Base-by-base conservation (phyloP, 2,329 filamentous ascomycete genomes). In the Ophiostoma angusticollis region DNA sequence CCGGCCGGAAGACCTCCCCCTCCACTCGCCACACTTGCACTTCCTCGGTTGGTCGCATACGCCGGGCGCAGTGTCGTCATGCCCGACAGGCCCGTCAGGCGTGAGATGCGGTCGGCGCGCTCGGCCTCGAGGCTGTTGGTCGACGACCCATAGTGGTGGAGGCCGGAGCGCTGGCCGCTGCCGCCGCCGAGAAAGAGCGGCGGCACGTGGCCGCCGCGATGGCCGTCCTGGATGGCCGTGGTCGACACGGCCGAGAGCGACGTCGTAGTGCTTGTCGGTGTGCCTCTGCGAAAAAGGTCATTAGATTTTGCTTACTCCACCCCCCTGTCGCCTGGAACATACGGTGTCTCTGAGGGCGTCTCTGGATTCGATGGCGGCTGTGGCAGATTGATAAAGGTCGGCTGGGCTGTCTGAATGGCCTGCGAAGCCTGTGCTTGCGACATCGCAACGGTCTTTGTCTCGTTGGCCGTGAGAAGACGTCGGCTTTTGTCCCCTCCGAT, bases 201-300 rank as follows among this genome's bases (percentile, higher is more conserved):
- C 2, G 40, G 46, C 4, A 44, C 12, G 21, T 47, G 37, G 54
- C 86, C 77, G 47, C 89, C 89, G 44, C 85, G 83, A 54, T 95
- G 85, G 50, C 89, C 89, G 56, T 96, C 89, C 61, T 95, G 94
- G 68, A 94, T 94, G 37, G 89, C 89, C 11, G 85, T 91, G 14
- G 89, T 95, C 13, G 85, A 93, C 34, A 96, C 72, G 29, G 86
- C 80, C 19, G 85, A 94, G 53, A 96, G 79, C 37, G 86, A 93
- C 11, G 87, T 95, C 4, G 84, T 93, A 29, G 83, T 81, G 49
- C 85, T 93, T 48, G 91, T 95, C 3, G 89, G 89, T 3, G 89
- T 96, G 53, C 89, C 87, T 47, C 85, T 93, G 48, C n/a, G 47
- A 21, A 47, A 39, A 48, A 36, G 23, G 39, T 40, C 49, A 31